Conservation (phyloP, 257 asterid genomes). For the Plantago major region DNA sequence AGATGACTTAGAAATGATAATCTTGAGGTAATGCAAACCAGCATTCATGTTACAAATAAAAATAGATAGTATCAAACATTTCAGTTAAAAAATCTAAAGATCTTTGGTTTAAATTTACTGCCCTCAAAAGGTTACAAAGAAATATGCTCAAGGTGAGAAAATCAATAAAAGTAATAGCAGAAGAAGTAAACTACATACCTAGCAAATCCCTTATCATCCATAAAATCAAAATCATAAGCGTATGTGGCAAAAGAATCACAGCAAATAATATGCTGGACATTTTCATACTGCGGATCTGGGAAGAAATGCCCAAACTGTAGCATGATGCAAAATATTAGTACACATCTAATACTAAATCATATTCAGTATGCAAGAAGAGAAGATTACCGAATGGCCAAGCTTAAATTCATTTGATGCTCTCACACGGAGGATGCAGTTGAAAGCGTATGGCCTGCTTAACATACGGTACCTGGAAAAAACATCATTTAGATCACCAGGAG, state of each 20-base stretch:
- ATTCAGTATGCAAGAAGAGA: slow-evolving; percentile 14
- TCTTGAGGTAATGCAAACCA: slow-evolving; percentile 10
- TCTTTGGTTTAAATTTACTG: no score
- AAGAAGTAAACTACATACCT: slow-evolving; percentile 39
- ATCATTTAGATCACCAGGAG: slow-evolving; percentile 31
- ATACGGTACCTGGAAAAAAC: slow-evolving; percentile 81
- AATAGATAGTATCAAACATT: background rate
- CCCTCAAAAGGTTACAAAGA: background rate
- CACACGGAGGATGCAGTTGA: slow-evolving; percentile 85
- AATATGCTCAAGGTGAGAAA: slow-evolving; percentile 1
- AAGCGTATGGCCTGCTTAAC: slow-evolving; percentile 94
- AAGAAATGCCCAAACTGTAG: slow-evolving; percentile 97
- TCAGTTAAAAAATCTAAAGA: no score
- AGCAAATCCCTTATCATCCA: slow-evolving; percentile 63
- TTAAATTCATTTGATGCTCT: slow-evolving; percentile 93
- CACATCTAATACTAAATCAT: slow-evolving; percentile 13
- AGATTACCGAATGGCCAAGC: slow-evolving; percentile 77
- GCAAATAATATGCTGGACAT: slow-evolving; percentile 93
- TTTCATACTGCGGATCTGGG: slow-evolving; percentile 96
- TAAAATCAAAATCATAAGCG: slow-evolving; percentile 95
- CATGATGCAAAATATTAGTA: slow-evolving; percentile 31
- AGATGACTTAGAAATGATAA: slow-evolving; percentile 5
- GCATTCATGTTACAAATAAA: background rate
- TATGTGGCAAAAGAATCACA: slow-evolving; percentile 96
- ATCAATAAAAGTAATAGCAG: background rate